phyloP scores from a whole-genome alignment of 2,329 filamentous ascomycete species.

The Colletotrichum salicis region DNA sequence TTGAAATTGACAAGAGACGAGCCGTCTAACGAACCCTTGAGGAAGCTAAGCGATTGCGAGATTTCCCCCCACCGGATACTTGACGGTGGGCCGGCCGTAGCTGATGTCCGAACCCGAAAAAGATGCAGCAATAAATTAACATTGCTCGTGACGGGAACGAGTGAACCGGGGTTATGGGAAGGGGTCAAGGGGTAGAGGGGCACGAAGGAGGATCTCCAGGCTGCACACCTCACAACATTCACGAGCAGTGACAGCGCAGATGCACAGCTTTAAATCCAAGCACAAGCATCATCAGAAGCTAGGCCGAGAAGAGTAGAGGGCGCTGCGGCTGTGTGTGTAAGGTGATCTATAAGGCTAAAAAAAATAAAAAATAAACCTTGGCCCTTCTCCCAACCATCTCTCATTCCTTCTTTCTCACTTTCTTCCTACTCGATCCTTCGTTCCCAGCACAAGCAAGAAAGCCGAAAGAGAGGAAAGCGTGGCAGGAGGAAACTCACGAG shows the following conservation, averaged over 20 bases:
- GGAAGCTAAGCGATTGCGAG: not conserved
- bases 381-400: not conserved
- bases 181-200: not conserved
- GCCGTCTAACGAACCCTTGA: not conserved
- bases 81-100: not conserved
- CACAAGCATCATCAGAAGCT: not conserved
- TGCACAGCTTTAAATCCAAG: too few species aligned
- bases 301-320: slow-evolving; percentile 11
- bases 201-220: not conserved
- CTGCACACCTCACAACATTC: not conserved
- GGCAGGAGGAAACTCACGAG: not conserved
- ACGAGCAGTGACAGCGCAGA: too few species aligned
- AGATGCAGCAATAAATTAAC: not conserved
- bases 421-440: too few species aligned
- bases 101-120: not conserved
- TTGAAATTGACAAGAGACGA: not conserved
- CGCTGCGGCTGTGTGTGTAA: slow-evolving; percentile 10
- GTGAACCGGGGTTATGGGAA: not conserved
- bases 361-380: not conserved
- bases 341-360: not conserved
- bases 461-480: not conserved
- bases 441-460: not conserved
- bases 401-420: not conserved
- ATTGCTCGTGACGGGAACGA: not conserved
- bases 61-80: not conserved